Base-by-base conservation (phyloP, 2,329 filamentous ascomycete species). In the Sporothrix phasma region DNA sequence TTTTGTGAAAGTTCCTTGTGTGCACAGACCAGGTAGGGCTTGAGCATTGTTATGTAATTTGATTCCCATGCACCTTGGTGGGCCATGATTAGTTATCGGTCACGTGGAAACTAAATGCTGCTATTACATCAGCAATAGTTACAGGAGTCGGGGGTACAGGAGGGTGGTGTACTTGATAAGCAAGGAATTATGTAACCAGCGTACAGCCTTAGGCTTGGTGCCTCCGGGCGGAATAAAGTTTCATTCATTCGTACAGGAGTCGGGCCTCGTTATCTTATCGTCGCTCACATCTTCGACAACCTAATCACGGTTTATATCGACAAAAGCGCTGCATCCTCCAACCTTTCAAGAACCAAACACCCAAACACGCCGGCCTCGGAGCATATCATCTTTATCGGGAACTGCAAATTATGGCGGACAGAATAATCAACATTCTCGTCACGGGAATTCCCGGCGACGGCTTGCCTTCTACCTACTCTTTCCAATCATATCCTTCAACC, bases 391-490 rank as follows among this genome's bases (percentile, higher is more conserved):
- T 4, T 19, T 31, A 24, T 39, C 51, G n/a, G 37, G 43, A 46
- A 19, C 31, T 15, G 5, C 10, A 19, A 64, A 22, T n/a, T 5
- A 67, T 67, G 66, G 61, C 47, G 3, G 47, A 39, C 0, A 65
- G 29, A 45, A 63, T 47, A 5, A 59, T 96, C 73, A 96, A 96
- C 76, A 81, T 97, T 67, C 84, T 97, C 65, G 80, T 99, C 66
- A 88, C 90, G 69, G 90, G 88, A 67, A 93, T 97, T 72, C 82
- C 88, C 7, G 93, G 93, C 67, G 82, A 96, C 19, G 87, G 88
- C 54, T 82, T 96, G 6, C 92, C 93, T 2, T 79, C 88, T n/a
- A 95, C 92, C 0, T 80, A 96, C 39, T 86, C 88, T 4, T 80
- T 97, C n/a, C 86, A 90, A 0, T 77, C 95, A 24, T 79, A 84